Base-by-base conservation (phyloP, 192 early-diverging fungal genomes). In the Coemansia sp. region DNA sequence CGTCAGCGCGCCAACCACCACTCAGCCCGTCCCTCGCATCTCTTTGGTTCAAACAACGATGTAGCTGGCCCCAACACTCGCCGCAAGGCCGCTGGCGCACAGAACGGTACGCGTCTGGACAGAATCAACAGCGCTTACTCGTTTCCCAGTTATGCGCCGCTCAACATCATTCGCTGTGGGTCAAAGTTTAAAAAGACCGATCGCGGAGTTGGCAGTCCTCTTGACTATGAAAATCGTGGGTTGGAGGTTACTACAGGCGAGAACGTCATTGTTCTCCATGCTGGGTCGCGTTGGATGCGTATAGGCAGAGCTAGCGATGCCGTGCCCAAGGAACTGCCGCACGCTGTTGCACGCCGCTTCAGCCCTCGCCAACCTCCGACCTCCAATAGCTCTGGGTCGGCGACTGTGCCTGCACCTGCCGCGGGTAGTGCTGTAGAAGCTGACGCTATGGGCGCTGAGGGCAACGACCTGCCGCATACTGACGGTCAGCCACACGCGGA, bases 241-340 rank as follows among this genome's bases (percentile, higher is more conserved):
- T 39, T 78, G 25, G 69, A 78, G 2, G 77, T 70, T 5, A 51
- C 76, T 2, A 75, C 66, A 1, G 86, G 85, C 42, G 76, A 84
- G 11, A 90, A 94, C 69, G 87, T 92, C 17, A 86, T 96, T 64
- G 89, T 96, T 15, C 92, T 96, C 62, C 92, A 96, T 45, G 89
- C 94, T 3, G 94, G 94, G 44, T 96, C 94, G 57, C 81, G 89
- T 55, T 87, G 88, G 74, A 78, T 96, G 50, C 84, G 92, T 41
- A 88, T 96, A n/a, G 94, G 94, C 29, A 74, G 88, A 14, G 91
- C 94, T 6, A 91, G 91, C 14, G 93, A 96, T 55, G 88, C 93
- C 1, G 88, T 92, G 42, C 94, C 94, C 2, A 75, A 78, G 15
- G 87, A 89, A 10, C 80, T 93, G 0, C 93, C 94, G 23, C 91